Evolutionary conservation across 352 stramenopile species (phyloP), one percentile per base, ranked within the genome.

Genomic region (Pythium folliculosum): DNA sequence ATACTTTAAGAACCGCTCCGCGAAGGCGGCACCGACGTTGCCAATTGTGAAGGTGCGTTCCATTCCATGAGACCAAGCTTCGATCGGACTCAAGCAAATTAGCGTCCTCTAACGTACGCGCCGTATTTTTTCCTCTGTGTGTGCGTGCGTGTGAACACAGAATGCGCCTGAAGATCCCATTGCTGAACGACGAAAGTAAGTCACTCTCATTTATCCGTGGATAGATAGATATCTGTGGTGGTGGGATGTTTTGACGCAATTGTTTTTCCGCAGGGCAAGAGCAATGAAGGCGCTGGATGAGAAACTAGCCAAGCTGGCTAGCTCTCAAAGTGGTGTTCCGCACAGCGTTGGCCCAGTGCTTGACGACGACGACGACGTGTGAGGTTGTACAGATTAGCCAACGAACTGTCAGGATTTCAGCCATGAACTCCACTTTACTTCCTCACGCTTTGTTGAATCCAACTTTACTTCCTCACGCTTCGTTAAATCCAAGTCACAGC

Each of bases 281-380:
- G 88, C 88, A 13, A 94, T 96, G 86, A 93, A 92, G 54, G 88
- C 88, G 25, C 72, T 96, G n/a, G 88, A 96, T 52, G 88, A 94
- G 61, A 96, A 96, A 43, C 70, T 96, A 27, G 88, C 88, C 37
- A 96, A 96, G 59, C 71, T 96, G 27, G 88, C 88, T 12, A 71
- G 62, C 35, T 51, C 67, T 2, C 68, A 82, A 23, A 21, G 55
- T 37, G 52, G 44, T 8, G 45, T 67, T 1, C 54, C 63, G 0
- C 65, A 19, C n/a, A 58, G 48, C 30, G 50, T 53, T 44, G 65
- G 56, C 17, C 43, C 56, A 3, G 57, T 55, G 50, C 50, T 67
- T 53, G 56, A 64, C 32, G 59, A 68, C 47, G 59, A 68, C 47
- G 66, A 72, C 48, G 66, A 68, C 40, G 68, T 72, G 66, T 72